Percentiles rank a stretch among this genome's conserved stretches.
phyloP scores from a whole-genome alignment of 768 basidiomycete species.

The Nevesoporus exiguus region DNA sequence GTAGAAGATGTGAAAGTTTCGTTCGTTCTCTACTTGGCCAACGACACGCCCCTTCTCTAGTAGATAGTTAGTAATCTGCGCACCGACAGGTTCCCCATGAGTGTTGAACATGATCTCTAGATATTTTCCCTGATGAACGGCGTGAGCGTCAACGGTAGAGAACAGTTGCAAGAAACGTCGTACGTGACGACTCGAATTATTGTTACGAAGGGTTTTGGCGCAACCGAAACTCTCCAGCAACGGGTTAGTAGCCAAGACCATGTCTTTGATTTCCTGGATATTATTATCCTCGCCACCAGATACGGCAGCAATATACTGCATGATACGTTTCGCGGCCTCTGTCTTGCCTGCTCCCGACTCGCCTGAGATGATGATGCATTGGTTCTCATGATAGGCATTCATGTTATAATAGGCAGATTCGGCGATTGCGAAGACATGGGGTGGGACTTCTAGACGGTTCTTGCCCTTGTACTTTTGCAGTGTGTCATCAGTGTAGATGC shows the following conservation, averaged over 20 bases:
- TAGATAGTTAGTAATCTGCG: slow-evolving; percentile 97
- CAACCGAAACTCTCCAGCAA: slow-evolving; percentile 97
- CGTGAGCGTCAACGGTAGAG: slow-evolving; percentile 3
- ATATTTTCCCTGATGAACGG: slow-evolving; percentile 81
- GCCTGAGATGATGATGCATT: slow-evolving; percentile 99
- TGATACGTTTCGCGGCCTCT: slow-evolving; percentile 97
- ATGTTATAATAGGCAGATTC: slow-evolving; percentile 98
- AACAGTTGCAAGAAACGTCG: slow-evolving; percentile 31
- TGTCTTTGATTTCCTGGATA: slow-evolving; percentile 98
- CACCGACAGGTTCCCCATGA: slow-evolving; percentile 90
- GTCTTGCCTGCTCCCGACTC: slow-evolving; percentile 99
- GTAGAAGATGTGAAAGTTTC: slow-evolving; percentile 99
- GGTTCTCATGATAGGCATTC: slow-evolving; percentile 99
- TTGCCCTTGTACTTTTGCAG: slow-evolving; percentile 88
- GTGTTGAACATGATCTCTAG: slow-evolving; percentile 98
- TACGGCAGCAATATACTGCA: slow-evolving; percentile 99
- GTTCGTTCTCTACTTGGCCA: slow-evolving; percentile 92
- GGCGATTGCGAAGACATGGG: slow-evolving; percentile 96
- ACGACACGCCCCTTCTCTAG: slow-evolving; percentile 96
- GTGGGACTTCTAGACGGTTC: slow-evolving; percentile 96
- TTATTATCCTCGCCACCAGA: slow-evolving; percentile 84
- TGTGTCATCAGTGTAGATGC: slow-evolving; percentile 93
- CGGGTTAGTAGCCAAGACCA: slow-evolving; percentile 98
- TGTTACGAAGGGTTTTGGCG: slow-evolving; percentile 97
- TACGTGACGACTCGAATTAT: slow-evolving; percentile 98